A percentile compares a stretch with the other conserved stretches of the same genome.
These are phyloP conservation scores for Lentinula guzmanii DNA, from an alignment of 768 basidiomycete species.

Conservation along the genomic window DNA sequence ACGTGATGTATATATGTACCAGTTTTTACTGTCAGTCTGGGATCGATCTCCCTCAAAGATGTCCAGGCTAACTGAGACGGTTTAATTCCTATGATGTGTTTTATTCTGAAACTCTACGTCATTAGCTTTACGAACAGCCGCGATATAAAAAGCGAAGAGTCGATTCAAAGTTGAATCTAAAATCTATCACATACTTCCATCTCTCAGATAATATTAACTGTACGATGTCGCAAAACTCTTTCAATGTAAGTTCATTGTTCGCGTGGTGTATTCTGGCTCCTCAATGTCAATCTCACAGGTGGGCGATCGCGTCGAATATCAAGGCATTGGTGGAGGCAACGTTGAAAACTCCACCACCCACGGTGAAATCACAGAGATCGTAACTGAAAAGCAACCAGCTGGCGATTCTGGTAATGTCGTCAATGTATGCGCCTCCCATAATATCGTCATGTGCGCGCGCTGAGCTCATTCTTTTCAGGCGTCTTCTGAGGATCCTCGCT, in stretches of 20 bases:
- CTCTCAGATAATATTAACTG: too few species aligned
- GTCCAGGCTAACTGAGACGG: too few species aligned
- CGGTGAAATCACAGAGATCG: background rate
- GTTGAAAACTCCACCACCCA: slow-evolving; percentile 3
- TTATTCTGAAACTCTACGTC: background rate
- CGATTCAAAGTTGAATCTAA: background rate
- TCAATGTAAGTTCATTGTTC: background rate
- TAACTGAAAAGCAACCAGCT: background rate
- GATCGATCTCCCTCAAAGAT: too few species aligned
- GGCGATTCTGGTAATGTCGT: background rate
- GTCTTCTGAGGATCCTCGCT: background rate
- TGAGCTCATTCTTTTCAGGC: background rate
- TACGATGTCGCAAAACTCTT: background rate
- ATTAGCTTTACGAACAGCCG: background rate
- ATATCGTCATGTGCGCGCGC: background rate
- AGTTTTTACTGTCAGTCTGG: too few species aligned
- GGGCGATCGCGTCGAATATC: background rate
- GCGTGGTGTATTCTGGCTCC: too few species aligned
- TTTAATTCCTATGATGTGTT: too few species aligned
- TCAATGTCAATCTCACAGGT: background rate
- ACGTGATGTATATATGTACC: too few species aligned
- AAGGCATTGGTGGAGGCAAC: slow-evolving; percentile 2
- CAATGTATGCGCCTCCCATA: background rate
- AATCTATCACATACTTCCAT: background rate
- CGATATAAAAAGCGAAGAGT: background rate